Evolutionary conservation across 2,329 filamentous ascomycete genomes (phyloP).

Genomic region (Beauveria asiatica): DNA sequence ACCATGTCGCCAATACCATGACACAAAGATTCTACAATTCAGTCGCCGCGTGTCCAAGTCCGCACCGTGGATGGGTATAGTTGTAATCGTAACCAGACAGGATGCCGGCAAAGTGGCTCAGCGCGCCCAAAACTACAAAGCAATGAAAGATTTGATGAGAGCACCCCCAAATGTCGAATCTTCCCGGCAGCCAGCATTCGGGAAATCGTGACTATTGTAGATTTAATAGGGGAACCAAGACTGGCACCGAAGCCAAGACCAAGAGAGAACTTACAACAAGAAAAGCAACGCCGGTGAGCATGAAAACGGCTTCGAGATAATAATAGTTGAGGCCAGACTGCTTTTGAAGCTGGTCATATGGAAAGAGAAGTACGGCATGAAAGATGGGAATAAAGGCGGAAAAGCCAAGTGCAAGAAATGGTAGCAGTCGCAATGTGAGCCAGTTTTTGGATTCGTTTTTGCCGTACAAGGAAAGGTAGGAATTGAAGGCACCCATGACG

Average conservation of each 20-base stretch:
- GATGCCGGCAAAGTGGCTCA: conserved; percentile 14
- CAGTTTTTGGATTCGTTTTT: conserved; percentile 27
- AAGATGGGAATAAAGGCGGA: conserved; percentile 30
- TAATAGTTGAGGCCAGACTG: conserved; percentile 34
- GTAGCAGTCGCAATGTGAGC: conserved; percentile 26
- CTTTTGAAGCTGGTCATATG: conserved; percentile 28
- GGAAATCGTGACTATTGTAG: conserved; percentile 30
- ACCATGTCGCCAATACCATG: neutral
- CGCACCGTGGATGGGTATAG: conserved; percentile 13
- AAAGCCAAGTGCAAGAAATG: conserved; percentile 29
- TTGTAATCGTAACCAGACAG: conserved; percentile 17
- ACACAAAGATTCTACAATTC: neutral
- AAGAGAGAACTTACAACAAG: conserved; percentile 29
- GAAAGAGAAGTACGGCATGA: conserved; percentile 29
- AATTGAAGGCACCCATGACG: conserved; percentile 24
- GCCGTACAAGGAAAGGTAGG: conserved; percentile 27
- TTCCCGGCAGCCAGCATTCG: conserved; percentile 31
- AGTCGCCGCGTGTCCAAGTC: conserved; percentile 2
- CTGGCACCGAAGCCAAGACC: neutral
- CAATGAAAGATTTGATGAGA: conserved; percentile 40
- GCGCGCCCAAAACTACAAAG: conserved; percentile 30
- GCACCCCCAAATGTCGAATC: conserved; percentile 35
- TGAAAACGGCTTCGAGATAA: conserved; percentile 29
- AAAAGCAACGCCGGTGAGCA: conserved; percentile 27
- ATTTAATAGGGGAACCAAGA: neutral